Conservation (phyloP, 495 filamentous ascomycete species). For the Penicillium psychrofluorescens region DNA sequence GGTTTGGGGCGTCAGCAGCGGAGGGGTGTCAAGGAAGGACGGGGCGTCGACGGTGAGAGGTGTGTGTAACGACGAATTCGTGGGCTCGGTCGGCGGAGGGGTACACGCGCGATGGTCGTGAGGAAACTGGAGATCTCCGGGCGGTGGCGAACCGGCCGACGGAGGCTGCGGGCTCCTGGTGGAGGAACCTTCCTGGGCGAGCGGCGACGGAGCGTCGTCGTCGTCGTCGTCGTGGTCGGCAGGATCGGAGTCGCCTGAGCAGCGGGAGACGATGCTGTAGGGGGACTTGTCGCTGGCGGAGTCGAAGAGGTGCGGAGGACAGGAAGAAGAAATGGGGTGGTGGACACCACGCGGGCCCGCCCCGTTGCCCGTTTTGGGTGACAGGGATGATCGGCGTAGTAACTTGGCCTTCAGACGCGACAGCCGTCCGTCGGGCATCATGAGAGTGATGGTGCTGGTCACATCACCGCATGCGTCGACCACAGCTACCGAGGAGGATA, state of each 20-base stretch:
- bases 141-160: slow-evolving; percentile 3
- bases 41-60: slow-evolving; percentile 16
- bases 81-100: slow-evolving; percentile 11
- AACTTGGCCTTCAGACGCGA: slow-evolving; percentile 33
- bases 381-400: slow-evolving; percentile 31
- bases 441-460: slow-evolving; percentile 1
- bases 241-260: slow-evolving; percentile 7
- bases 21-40: slow-evolving; percentile 12
- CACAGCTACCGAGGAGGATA: too few relatives aligned
- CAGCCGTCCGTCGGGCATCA: slow-evolving; percentile 27
- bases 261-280: slow-evolving; percentile 16
- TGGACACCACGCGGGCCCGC: slow-evolving; percentile 22
- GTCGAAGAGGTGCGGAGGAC: slow-evolving; percentile 11
- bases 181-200: background rate
- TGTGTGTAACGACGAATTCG: slow-evolving; percentile 11
- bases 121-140: slow-evolving; percentile 3
- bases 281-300: slow-evolving; percentile 17
- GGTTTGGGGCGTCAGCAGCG: slow-evolving; percentile 17
- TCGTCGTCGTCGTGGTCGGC: slow-evolving; percentile 1
- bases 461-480: too few relatives aligned
- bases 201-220: slow-evolving; percentile 3
- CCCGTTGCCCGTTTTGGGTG: slow-evolving; percentile 23
- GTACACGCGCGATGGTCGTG: slow-evolving; percentile 3
- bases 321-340: slow-evolving; percentile 16
- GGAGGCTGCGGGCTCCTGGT: background rate